Evolutionary conservation across 441 rosid genomes (phyloP).

Genomic region (Adansonia grandidieri): DNA sequence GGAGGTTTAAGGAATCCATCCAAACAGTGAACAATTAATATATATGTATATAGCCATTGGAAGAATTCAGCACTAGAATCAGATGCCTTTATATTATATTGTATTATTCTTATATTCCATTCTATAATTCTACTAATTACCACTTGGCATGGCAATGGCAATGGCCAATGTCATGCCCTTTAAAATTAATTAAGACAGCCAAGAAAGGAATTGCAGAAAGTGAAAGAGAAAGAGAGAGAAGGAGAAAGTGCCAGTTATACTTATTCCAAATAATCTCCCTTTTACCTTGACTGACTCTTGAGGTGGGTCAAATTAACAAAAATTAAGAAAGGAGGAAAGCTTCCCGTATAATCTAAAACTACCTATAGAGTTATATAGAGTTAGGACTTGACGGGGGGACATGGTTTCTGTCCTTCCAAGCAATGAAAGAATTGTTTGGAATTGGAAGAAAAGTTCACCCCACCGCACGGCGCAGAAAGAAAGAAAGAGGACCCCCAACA

Average conservation of each 20-base stretch:
- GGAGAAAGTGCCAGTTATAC: background rate
- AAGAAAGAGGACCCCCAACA: background rate
- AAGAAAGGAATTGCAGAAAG: background rate
- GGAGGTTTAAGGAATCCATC: too few species aligned
- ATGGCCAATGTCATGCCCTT: background rate
- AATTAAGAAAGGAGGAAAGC: too few species aligned
- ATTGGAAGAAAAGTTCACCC: conserved; percentile 25
- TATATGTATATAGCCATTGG: too few species aligned
- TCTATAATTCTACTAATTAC: too few species aligned
- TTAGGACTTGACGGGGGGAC: conserved; percentile 1
- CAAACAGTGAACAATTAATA: too few species aligned
- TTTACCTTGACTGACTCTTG: background rate
- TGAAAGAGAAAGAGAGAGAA: background rate
- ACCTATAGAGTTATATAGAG: background rate
- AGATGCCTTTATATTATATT: too few species aligned
- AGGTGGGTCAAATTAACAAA: background rate
- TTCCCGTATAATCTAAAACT: conserved; percentile 1
- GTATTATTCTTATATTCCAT: too few species aligned
- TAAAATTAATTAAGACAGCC: background rate
- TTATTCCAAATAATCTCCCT: too few species aligned
- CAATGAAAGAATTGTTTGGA: conserved; percentile 32
- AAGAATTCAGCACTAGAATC: too few species aligned
- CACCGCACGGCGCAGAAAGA: conserved; percentile 12
- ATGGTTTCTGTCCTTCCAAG: conserved; percentile 42
- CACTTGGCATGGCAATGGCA: too few species aligned